Evolutionary conservation across 2,329 filamentous ascomycete species (phyloP), one percentile per base, ranked within the genome.

Genomic region (Rhinocladiella mackenziei): DNA sequence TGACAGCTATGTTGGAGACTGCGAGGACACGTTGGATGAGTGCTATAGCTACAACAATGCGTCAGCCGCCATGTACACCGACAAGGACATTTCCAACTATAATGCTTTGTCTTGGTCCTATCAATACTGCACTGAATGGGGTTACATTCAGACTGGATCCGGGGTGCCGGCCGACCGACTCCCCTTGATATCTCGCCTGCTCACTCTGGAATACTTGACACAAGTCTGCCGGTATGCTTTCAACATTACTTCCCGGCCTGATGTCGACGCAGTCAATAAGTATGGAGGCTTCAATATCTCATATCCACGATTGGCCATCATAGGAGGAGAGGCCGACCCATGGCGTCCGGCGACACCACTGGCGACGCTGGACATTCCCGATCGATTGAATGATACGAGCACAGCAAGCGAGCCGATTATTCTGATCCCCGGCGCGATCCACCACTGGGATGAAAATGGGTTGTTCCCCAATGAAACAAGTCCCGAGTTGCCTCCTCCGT

Each of bases 251-350:
- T 63, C 68, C 0, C 76, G 75, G 0, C 76, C 87, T 0, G 71
- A 89, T 39, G 66, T 83, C 0, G 72, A 78, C 1, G 70, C 71
- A 1, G 80, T 92, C 63, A 92, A 94, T 70, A 80, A 83, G 59
- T 83, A 84, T 52, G 88, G 88, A 30, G 84, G 80, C 9, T 85
- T 81, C 63, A 68, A 77, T 60, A 82, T 92, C 56, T 75, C 76
- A 33, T 89, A 87, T 60, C 77, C 82, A 1, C 81, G 87, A 1
- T 75, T 94, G 0, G 88, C 88, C 2, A 75, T 86, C 35, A 70
- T 94, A 28, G 86, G 89, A 50, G 87, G 87, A 19, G 77, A 86
- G 51, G 77, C 78, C 43, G 88, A 94, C 59, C 86, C 87, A 0
- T 94, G 88, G 88, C 76, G 83, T 13, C 78, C 80, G 0, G 84